These are phyloP conservation scores for Macrolepiota fuliginosa DNA, from an alignment of 768 basidiomycete genomes.

Conservation along the genomic window DNA sequence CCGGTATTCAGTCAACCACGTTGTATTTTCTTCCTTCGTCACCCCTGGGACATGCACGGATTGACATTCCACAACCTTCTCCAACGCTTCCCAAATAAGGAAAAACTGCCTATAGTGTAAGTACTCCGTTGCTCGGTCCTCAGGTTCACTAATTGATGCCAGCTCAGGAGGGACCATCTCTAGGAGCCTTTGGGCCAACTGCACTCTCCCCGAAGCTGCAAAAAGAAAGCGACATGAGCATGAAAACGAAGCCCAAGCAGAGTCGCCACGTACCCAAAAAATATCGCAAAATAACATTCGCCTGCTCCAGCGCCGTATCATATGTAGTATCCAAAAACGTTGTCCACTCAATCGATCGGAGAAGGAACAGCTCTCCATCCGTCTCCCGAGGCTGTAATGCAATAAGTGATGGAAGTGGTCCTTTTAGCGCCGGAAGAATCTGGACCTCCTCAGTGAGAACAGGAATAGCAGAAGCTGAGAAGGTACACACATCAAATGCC, in stretches of 20 bases:
- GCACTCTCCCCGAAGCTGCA: constrained; percentile 70
- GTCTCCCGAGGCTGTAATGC: constrained; percentile 53
- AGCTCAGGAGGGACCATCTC: constrained; percentile 64
- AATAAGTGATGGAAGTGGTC: constrained; percentile 60
- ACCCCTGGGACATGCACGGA: constrained; percentile 53
- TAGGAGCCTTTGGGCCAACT: constrained; percentile 60
- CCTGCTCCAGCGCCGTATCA: constrained; percentile 76
- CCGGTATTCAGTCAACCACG: constrained; percentile 67
- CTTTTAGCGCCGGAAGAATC: constrained; percentile 52
- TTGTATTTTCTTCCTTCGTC: constrained; percentile 53
- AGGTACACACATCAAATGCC: constrained; percentile 53
- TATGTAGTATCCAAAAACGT: constrained; percentile 74
- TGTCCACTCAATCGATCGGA: constrained; percentile 94
- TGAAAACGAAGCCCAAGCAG: background rate
- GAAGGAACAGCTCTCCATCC: constrained; percentile 59
- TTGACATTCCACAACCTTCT: constrained; percentile 59
- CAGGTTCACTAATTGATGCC: constrained; percentile 58
- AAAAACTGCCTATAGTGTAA: constrained; percentile 82
- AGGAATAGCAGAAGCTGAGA: constrained; percentile 5
- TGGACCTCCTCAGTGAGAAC: constrained; percentile 21
- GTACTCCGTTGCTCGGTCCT: constrained; percentile 72
- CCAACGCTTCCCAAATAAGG: constrained; percentile 65
- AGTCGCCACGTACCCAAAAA: constrained; percentile 68
- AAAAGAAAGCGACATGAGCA: background rate
- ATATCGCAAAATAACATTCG: constrained; percentile 85